A percentile compares a stretch with the other conserved stretches of the same genome.
phyloP scores from a whole-genome alignment of 2,329 filamentous ascomycete genomes.

The Monosporascus sp. region DNA sequence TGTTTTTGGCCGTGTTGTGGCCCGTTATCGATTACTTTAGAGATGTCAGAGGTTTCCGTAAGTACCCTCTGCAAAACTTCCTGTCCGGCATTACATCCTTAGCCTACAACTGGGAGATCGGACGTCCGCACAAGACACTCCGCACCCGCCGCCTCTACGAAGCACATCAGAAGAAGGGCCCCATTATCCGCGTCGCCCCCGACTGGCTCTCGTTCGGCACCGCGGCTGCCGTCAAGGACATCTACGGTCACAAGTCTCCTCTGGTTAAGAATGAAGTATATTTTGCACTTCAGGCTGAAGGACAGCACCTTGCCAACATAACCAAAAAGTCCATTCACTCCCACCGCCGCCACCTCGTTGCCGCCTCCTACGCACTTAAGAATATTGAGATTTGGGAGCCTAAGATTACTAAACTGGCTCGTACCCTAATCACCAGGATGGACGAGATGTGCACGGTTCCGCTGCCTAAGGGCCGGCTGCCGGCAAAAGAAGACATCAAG shows the following conservation, averaged over 20 bases:
- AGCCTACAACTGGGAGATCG: constrained; percentile 1
- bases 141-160: background rate
- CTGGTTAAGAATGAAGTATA: constrained; percentile 1
- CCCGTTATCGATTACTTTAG: background rate
- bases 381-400: constrained; percentile 3
- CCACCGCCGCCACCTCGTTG: background rate
- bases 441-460: background rate
- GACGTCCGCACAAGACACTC: background rate
- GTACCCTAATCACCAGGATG: background rate
- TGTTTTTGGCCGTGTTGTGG: background rate
- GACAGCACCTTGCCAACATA: background rate
- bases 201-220: constrained; percentile 5
- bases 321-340: constrained; percentile 1
- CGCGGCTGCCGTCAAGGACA: constrained; percentile 1
- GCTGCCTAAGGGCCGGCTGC: constrained; percentile 19
- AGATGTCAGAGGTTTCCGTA: background rate
- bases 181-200: constrained; percentile 3
- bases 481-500: constrained; percentile 13
- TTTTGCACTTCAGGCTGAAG: background rate
- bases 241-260: constrained; percentile 5
- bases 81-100: background rate
- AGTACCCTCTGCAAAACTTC: background rate
- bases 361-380: constrained; percentile 1
- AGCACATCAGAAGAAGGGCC: background rate
- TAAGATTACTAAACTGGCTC: background rate